These are phyloP conservation scores for Coemansia sp. DNA, from an alignment of 192 early-diverging fungal species.

Conservation along the genomic window DNA sequence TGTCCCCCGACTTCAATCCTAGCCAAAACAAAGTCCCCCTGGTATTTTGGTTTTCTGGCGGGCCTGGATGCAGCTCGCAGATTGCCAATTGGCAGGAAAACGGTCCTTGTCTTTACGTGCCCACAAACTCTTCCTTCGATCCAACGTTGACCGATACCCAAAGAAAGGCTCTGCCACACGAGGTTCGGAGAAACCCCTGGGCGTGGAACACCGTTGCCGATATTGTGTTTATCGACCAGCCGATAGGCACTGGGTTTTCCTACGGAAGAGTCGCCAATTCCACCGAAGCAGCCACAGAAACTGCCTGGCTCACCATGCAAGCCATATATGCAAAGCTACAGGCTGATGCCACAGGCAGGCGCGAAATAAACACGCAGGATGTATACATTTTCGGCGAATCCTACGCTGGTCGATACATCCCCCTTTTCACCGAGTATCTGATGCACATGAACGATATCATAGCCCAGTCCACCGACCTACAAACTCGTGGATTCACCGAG, in stretches of 20 bases:
- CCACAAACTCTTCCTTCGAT: constrained; percentile 5
- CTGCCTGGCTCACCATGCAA: constrained; percentile 50
- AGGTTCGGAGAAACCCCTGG: constrained; percentile 46
- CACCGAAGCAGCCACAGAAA: constrained; percentile 44
- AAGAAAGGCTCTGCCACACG: constrained; percentile 45
- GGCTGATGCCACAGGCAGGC: constrained; percentile 2
- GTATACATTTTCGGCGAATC: constrained; percentile 56
- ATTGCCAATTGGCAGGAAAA: constrained; percentile 75
- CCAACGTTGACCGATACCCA: constrained; percentile 20
- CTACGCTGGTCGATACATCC: constrained; percentile 56
- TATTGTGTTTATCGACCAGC: constrained; percentile 53
- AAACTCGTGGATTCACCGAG: constrained; percentile 14
- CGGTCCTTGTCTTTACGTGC: constrained; percentile 60
- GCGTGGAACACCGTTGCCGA: constrained; percentile 76
- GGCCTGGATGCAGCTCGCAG: constrained; percentile 72
- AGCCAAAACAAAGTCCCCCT: constrained; percentile 57
- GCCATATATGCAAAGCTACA: constrained; percentile 35
- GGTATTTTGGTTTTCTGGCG: constrained; percentile 73
- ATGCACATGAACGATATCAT: constrained; percentile 36
- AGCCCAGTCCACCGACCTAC: constrained; percentile 9
- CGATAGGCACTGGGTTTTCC: constrained; percentile 70
- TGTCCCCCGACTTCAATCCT: constrained; percentile 12
- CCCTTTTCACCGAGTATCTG: constrained; percentile 42
- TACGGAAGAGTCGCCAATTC: constrained; percentile 53
- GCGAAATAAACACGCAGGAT: constrained; percentile 6